Percentiles rank a stretch among this genome's conserved stretches.
phyloP scores from a whole-genome alignment of 441 rosid species.

The Adansonia gregorii region DNA sequence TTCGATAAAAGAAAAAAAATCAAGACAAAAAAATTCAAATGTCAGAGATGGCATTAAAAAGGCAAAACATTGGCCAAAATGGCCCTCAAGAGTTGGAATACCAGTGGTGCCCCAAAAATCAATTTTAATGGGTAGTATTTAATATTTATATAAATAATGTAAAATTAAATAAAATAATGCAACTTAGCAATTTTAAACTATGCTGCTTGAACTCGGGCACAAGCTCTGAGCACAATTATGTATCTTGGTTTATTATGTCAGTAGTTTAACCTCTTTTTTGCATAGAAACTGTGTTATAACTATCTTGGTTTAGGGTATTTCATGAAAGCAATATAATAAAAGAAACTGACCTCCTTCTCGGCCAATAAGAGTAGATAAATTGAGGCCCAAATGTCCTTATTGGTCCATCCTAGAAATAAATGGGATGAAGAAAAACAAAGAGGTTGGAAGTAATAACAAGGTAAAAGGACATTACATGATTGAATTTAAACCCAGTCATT shows the following conservation, averaged over 20 bases:
- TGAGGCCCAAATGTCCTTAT: neutral
- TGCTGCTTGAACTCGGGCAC: neutral
- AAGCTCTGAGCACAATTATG: neutral
- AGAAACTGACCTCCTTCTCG: neutral
- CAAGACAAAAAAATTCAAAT: neutral
- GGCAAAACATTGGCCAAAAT: neutral
- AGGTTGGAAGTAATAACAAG: neutral
- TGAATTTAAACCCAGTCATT: slow-evolving; percentile 8
- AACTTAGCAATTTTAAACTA: neutral
- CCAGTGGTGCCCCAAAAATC: neutral
- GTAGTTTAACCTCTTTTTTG: neutral
- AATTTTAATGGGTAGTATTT: neutral
- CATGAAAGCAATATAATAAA: neutral
- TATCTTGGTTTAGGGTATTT: neutral
- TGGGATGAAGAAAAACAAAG: neutral
- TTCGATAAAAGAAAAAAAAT: neutral
- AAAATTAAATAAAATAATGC: neutral
- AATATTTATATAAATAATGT: neutral
- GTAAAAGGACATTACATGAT: neutral
- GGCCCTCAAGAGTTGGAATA: neutral
- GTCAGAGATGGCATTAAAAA: neutral
- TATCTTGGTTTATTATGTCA: neutral
- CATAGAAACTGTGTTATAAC: neutral
- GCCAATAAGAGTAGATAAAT: neutral
- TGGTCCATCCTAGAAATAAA: neutral